Evolutionary conservation across 805 yeast species (phyloP).

Genomic region (Kluyveromyces starmeri): DNA sequence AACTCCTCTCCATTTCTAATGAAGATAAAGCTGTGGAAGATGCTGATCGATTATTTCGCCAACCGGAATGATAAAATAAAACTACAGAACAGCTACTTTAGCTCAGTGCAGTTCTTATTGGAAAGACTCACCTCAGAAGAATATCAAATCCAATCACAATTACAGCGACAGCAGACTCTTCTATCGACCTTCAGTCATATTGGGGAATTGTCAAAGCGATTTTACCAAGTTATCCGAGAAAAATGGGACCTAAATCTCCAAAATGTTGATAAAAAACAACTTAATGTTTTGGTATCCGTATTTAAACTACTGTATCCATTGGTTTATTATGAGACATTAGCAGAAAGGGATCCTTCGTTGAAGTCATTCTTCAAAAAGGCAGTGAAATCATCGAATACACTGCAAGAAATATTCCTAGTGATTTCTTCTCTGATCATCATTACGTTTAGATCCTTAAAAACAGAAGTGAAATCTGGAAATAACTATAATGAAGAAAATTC

Average conservation of each 20-base stretch:
- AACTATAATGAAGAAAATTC: constrained; percentile 11
- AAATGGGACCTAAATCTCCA: constrained; percentile 29
- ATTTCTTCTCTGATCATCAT: constrained; percentile 16
- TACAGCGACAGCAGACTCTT: constrained; percentile 35
- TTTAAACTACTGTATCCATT: constrained; percentile 40
- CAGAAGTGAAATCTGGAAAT: neutral
- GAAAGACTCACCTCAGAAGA: constrained; percentile 27
- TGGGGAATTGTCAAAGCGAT: constrained; percentile 40
- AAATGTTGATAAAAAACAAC: constrained; percentile 3
- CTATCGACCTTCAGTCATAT: constrained; percentile 45
- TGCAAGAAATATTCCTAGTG: constrained; percentile 39
- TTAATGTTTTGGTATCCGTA: constrained; percentile 23
- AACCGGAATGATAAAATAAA: constrained; percentile 24
- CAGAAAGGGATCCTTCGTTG: constrained; percentile 30
- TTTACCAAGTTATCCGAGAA: constrained; percentile 22
- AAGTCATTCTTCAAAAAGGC: constrained; percentile 38
- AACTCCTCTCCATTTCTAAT: constrained; percentile 54
- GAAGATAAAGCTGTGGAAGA: constrained; percentile 66
- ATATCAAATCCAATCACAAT: constrained; percentile 17
- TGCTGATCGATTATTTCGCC: constrained; percentile 50
- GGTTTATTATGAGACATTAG: constrained; percentile 45
- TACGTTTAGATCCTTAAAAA: constrained; percentile 31
- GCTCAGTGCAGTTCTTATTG: constrained; percentile 39
- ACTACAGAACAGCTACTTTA: constrained; percentile 42
- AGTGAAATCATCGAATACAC: constrained; percentile 32